Conservation (phyloP, 257 asterid species). For the Rhazya stricta region DNA sequence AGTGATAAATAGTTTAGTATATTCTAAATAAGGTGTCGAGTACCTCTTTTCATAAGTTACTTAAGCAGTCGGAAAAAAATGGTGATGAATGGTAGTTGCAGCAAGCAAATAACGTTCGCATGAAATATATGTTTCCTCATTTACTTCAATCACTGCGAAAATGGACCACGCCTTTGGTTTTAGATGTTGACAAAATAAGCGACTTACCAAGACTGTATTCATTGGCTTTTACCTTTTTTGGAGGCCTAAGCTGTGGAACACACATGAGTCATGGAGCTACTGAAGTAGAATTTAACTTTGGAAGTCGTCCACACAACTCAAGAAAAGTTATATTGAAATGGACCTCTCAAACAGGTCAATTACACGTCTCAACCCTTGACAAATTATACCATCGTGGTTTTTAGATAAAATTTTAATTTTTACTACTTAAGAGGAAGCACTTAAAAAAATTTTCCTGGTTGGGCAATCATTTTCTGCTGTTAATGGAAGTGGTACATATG, state of each 20-base stretch:
- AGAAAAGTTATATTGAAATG: too few relatives aligned
- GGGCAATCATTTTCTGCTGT: conserved; percentile 20
- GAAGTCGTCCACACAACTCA: too few relatives aligned
- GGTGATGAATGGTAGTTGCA: conserved; percentile 42
- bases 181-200: conserved; percentile 37
- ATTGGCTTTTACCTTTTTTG: conserved; percentile 4
- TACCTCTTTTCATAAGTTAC: too few relatives aligned
- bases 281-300: too few relatives aligned
- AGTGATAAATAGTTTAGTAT: too few relatives aligned
- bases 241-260: neutral
- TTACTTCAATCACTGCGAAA: conserved; percentile 34
- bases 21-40: too few relatives aligned
- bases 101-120: conserved; percentile 32
- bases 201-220: neutral
- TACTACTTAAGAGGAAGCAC: too few relatives aligned
- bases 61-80: too few relatives aligned
- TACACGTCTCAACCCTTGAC: too few relatives aligned
- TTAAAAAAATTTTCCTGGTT: neutral
- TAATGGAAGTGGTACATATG: conserved; percentile 2
- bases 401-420: too few relatives aligned
- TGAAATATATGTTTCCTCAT: conserved; percentile 33
- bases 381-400: too few relatives aligned
- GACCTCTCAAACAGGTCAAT: too few relatives aligned
- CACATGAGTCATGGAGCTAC: neutral
- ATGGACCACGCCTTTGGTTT: conserved; percentile 46